These are phyloP conservation scores for Melastoma malabathricum DNA, from an alignment of 345 rosid genomes.

Conservation along the genomic window DNA sequence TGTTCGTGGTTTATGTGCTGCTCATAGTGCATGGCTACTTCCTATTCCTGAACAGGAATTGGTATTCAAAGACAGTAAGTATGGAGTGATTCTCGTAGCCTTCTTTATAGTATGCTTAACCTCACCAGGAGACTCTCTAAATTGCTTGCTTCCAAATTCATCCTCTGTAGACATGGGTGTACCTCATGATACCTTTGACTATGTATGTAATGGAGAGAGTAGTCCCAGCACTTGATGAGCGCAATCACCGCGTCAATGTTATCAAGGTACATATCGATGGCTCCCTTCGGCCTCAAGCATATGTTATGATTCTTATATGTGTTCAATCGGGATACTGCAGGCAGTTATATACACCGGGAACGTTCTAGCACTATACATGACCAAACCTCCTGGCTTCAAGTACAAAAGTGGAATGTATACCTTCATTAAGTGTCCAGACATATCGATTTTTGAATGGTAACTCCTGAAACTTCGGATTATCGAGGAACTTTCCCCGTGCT, in stretches of 20 bases:
- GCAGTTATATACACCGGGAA: conserved; percentile 82
- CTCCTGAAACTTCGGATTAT: too few species aligned
- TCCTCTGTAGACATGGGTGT: conserved; percentile 83
- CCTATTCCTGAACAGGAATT: conserved; percentile 52
- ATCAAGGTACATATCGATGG: conserved; percentile 42
- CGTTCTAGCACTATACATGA: conserved; percentile 75
- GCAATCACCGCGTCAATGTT: conserved; percentile 45
- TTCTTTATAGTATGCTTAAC: too few species aligned
- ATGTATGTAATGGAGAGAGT: conserved; percentile 53
- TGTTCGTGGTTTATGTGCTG: conserved; percentile 51
- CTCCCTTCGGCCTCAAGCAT: background rate
- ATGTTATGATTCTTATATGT: background rate
- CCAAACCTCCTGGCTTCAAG: conserved; percentile 71
- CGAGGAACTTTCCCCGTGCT: background rate
- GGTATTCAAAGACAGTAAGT: conserved; percentile 26
- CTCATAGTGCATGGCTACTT: conserved; percentile 61
- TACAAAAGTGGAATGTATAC: conserved; percentile 95
- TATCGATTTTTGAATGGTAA: conserved; percentile 79
- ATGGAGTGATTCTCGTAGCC: background rate
- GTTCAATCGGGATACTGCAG: conserved; percentile 21
- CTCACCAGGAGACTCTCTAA: background rate
- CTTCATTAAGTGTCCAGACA: conserved; percentile 75
- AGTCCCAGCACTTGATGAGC: conserved; percentile 35
- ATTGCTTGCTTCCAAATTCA: conserved; percentile 1
- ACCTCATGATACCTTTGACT: conserved; percentile 39